These are phyloP conservation scores for Xylaria sp. DNA, from an alignment of 2,329 filamentous ascomycete species.

Conservation along the genomic window DNA sequence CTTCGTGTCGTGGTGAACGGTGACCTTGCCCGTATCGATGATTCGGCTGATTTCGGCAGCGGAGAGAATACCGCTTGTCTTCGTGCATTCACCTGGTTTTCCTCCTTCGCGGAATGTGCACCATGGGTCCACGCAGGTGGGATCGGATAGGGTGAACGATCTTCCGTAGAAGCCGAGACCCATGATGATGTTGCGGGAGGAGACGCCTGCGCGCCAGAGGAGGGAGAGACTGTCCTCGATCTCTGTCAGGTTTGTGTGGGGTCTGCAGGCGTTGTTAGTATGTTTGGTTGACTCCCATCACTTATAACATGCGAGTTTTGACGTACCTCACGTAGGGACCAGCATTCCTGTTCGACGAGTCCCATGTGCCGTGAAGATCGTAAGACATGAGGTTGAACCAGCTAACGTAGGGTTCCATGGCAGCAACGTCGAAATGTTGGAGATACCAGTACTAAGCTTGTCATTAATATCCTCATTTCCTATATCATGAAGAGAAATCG, in stretches of 20 bases:
- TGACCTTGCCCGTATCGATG: constrained; percentile 22
- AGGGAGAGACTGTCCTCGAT: background rate
- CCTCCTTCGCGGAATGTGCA: constrained; percentile 27
- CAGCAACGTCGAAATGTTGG: constrained; percentile 34
- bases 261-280: background rate
- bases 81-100: constrained; percentile 28
- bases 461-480: fast-evolving
- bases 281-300: background rate
- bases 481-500: no score
- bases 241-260: background rate
- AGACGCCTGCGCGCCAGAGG: constrained; percentile 39
- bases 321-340: background rate
- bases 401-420: constrained; percentile 36
- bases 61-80: constrained; percentile 29
- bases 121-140: constrained; percentile 24
- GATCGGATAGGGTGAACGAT: constrained; percentile 35
- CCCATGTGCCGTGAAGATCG: constrained; percentile 25
- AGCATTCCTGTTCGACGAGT: constrained; percentile 24
- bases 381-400: constrained; percentile 38
- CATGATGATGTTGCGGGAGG: constrained; percentile 40
- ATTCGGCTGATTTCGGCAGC: constrained; percentile 30
- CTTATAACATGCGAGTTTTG: background rate
- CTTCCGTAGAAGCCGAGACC: constrained; percentile 41
- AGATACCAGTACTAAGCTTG: constrained; percentile 37
- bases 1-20: constrained; percentile 12